phyloP scores from a whole-genome alignment of 306 rosid genomes.

The Lablab purpureus region DNA sequence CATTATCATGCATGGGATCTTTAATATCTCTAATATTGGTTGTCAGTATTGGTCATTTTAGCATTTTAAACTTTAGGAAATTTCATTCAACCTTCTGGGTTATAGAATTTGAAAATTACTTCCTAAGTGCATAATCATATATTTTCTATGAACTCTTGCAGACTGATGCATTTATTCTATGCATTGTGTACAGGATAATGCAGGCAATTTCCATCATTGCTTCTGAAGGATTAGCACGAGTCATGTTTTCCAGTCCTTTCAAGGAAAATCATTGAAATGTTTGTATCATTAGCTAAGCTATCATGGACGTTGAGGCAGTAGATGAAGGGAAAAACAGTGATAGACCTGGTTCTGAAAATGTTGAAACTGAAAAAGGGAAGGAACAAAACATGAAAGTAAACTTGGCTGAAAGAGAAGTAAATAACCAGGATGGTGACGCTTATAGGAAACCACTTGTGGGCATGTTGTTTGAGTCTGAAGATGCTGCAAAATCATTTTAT shows the following conservation, averaged over 20 bases:
- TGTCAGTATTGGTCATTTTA: background rate
- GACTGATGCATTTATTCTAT: slow-evolving; percentile 26
- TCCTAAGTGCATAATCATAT: background rate
- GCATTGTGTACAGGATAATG: slow-evolving; percentile 37
- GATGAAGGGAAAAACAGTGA: slow-evolving; percentile 57
- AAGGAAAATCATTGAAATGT: slow-evolving; percentile 38
- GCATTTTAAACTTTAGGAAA: slow-evolving; percentile 12
- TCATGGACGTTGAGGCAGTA: slow-evolving; percentile 60
- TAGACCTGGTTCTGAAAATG: slow-evolving; percentile 44
- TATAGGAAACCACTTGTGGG: slow-evolving; percentile 66
- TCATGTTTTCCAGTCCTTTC: slow-evolving; percentile 46
- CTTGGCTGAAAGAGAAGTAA: slow-evolving; percentile 52
- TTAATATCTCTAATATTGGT: slow-evolving; percentile 2
- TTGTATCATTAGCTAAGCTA: slow-evolving; percentile 23
- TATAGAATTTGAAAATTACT: slow-evolving; percentile 21
- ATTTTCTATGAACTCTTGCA: background rate
- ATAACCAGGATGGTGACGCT: slow-evolving; percentile 52
- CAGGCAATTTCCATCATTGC: slow-evolving; percentile 39
- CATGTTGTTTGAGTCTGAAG: slow-evolving; percentile 76
- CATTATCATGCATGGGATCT: slow-evolving; percentile 30
- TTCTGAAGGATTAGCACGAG: slow-evolving; percentile 40
- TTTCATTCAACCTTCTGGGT: slow-evolving; percentile 5
- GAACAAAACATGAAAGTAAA: slow-evolving; percentile 40
- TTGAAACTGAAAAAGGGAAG: slow-evolving; percentile 46
- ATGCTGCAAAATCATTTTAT: slow-evolving; percentile 70